A percentile compares a stretch with the other conserved stretches of the same genome.
These are phyloP conservation scores for Chalciporus sphaerocephalus DNA, from an alignment of 768 basidiomycete genomes.

Conservation along the genomic window DNA sequence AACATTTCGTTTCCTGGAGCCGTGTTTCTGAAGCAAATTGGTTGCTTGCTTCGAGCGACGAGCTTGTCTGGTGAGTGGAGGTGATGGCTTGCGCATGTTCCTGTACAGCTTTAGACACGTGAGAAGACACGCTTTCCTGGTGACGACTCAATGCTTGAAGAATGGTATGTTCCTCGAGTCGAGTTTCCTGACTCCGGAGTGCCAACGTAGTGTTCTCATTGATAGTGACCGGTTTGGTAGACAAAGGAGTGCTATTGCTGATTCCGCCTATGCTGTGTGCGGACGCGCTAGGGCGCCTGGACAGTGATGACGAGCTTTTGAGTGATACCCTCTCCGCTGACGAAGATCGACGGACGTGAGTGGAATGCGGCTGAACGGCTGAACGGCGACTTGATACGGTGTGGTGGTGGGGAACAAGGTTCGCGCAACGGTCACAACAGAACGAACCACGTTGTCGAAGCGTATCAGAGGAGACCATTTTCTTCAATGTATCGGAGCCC, in stretches of 20 bases:
- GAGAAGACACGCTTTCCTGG: constrained; percentile 15
- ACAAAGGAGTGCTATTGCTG: constrained; percentile 9
- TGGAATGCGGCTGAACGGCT: constrained; percentile 17
- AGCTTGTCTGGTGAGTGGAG: constrained; percentile 9
- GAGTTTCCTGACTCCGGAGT: constrained; percentile 11
- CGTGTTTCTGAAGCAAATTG: constrained; percentile 13
- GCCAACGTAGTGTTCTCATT: constrained; percentile 11
- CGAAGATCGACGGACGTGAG: constrained; percentile 22
- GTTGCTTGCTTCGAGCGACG: constrained; percentile 16
- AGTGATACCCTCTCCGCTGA: constrained; percentile 16
- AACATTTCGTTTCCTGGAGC: constrained; percentile 22
- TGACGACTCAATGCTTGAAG: constrained; percentile 8
- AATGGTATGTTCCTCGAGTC: constrained; percentile 17
- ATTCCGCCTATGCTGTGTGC: constrained; percentile 3
- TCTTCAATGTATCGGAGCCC: constrained; percentile 24
- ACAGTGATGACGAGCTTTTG: constrained; percentile 5
- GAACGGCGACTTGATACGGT: constrained; percentile 26
- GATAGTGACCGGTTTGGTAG: constrained; percentile 8
- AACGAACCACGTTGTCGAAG: constrained; percentile 28
- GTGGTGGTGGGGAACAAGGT: constrained; percentile 31
- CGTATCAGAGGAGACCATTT: constrained; percentile 14
- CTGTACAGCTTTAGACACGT: constrained; percentile 2
- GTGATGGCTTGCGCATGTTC: constrained; percentile 14
- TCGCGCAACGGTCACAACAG: constrained; percentile 34
- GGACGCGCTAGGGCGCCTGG: constrained; percentile 21